A percentile compares a stretch with the other conserved stretches of the same genome.
Evolutionary conservation across 2,329 filamentous ascomycete species (phyloP).

Genomic region (Furcasterigmium sp.): DNA sequence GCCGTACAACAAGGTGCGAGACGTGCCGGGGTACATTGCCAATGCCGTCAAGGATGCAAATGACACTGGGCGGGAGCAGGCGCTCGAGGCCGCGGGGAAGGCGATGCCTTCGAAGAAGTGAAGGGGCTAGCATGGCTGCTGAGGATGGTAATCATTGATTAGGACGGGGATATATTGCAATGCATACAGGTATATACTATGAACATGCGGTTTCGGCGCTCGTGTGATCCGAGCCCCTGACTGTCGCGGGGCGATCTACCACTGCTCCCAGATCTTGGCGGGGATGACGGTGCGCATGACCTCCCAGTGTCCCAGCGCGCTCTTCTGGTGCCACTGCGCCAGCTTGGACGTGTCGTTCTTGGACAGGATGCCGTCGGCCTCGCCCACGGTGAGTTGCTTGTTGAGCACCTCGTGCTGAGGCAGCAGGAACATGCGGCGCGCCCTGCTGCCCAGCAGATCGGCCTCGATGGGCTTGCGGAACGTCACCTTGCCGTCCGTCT

Average conservation of each 20-base stretch:
- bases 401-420: slow-evolving; percentile 66
- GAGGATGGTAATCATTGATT: not conserved
- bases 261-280: slow-evolving; percentile 75
- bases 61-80: slow-evolving; percentile 12
- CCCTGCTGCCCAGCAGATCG: slow-evolving; percentile 70
- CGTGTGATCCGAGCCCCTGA: not conserved
- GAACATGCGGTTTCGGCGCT: not conserved
- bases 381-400: slow-evolving; percentile 37
- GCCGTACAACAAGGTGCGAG: slow-evolving; percentile 51
- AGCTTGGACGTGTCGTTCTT: slow-evolving; percentile 62
- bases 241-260: slow-evolving; percentile 43
- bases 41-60: slow-evolving; percentile 35
- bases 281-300: slow-evolving; percentile 88
- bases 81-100: slow-evolving; percentile 15
- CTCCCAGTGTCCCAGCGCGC: slow-evolving; percentile 80
- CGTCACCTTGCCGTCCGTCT: slow-evolving; percentile 43
- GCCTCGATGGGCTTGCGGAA: slow-evolving; percentile 62
- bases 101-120: slow-evolving; percentile 9
- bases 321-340: slow-evolving; percentile 65
- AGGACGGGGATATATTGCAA: not conserved
- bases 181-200: not conserved
- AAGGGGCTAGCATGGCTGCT: not conserved
- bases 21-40: slow-evolving; percentile 57
- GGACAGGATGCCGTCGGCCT: slow-evolving; percentile 48
- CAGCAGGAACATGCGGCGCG: slow-evolving; percentile 63